Base-by-base conservation (phyloP, 805 yeast genomes). In the Myxozyma lipomycoides region DNA sequence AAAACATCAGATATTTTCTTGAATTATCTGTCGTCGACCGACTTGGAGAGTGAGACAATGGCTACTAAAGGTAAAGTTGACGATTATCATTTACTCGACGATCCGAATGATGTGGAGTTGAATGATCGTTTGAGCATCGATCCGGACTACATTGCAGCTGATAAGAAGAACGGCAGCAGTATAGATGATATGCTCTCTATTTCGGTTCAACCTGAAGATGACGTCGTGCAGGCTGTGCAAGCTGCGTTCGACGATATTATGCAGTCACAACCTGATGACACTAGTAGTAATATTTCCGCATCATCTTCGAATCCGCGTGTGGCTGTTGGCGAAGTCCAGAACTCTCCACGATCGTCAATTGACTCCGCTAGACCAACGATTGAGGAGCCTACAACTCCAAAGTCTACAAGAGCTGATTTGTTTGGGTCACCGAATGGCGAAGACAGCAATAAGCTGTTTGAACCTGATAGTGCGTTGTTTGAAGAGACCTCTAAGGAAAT, bases 161-260 rank as follows among this genome's bases (percentile, higher is more conserved):
- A 52, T 40, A 28, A 55, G 9, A 26, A 24, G 32, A 54, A 53
- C 41, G 10, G 39, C 22, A 35, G n/a, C 19, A 56, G 52, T 26
- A 43, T 24, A 18, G 53, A 51, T 36, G 59, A 55, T 30, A 49
- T 49, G 17, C 30, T 55, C 17, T 45, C 51, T 19, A 48, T 52
- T 17, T 45, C 53, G 9, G 59, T 55, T 17, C 63, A 59, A 25
- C 58, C 58, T 9, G 61, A 59, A n/a, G 59, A 58, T 12, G 56
- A 52, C 25, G 82, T 78, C 0, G 65, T 81, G 3, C 70, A 72
- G 46, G 86, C 87, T 0, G 84, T 83, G 18, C 86, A 82, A 61
- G 81, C 78, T 62, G 88, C 86, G 2, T 74, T 84, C 49, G 76
- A 75, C 24, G 79, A 81, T 55, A 82, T 83, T 25, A 62, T 67